Conservation (phyloP, 257 asterid genomes). For the Nicotiana obtusifolia region DNA sequence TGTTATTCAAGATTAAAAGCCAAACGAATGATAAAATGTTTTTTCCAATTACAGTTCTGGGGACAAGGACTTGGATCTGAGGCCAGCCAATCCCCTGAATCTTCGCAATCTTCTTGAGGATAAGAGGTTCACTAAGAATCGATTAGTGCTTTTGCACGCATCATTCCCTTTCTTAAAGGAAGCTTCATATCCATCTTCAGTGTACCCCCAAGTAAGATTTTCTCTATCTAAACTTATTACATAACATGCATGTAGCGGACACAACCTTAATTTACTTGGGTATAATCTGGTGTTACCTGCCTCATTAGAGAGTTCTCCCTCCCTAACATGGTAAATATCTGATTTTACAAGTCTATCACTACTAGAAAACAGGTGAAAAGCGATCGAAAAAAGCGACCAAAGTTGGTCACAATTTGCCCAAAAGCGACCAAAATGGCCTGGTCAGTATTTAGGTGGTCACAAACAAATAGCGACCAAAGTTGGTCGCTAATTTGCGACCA, state of each 20-base stretch:
- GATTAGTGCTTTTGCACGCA: conserved; percentile 77
- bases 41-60: conserved; percentile 45
- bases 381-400: too few species aligned
- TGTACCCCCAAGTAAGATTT: conserved; percentile 63
- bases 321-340: not conserved
- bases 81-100: conserved; percentile 79
- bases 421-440: too few species aligned
- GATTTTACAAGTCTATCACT: conserved; percentile 45
- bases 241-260: too few species aligned
- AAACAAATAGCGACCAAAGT: too few species aligned
- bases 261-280: too few species aligned
- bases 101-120: conserved; percentile 83
- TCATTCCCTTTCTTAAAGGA: conserved; percentile 87
- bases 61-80: conserved; percentile 79
- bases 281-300: too few species aligned
- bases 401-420: too few species aligned
- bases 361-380: too few species aligned
- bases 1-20: too few species aligned
- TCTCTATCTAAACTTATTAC: not conserved
- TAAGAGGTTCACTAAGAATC: conserved; percentile 53
- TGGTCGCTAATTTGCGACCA: too few species aligned
- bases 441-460: too few species aligned
- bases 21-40: too few species aligned
- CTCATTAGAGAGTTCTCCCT: not conserved
- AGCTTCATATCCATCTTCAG: conserved; percentile 87